Conservation (phyloP, 176 grass and related monocot species). For the Luzula sylvatica region DNA sequence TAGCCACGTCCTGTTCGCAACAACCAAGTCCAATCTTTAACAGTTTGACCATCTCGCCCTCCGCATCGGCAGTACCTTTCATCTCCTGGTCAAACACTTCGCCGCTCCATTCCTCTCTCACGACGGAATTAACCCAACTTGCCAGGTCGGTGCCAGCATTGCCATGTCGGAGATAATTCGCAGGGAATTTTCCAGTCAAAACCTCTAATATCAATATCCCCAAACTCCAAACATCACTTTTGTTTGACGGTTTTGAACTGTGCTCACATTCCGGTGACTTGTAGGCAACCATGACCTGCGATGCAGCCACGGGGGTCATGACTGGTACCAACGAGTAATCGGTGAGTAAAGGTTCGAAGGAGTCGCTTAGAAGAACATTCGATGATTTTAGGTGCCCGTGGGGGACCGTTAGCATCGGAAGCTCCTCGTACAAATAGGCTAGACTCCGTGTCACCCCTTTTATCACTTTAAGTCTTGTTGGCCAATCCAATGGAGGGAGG, state of each 20-base stretch:
- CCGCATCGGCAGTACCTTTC: slow-evolving; percentile 23
- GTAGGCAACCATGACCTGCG: slow-evolving; percentile 71
- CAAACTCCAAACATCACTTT: slow-evolving; percentile 95
- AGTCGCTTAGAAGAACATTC: slow-evolving; percentile 56
- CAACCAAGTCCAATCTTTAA: slow-evolving; percentile 70
- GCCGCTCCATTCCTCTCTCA: slow-evolving; percentile 56
- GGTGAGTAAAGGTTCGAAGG: slow-evolving; percentile 47
- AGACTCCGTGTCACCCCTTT: slow-evolving; percentile 80
- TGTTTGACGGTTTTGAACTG: slow-evolving; percentile 31
- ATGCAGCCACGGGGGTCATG: slow-evolving; percentile 36
- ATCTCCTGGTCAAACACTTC: slow-evolving; percentile 77
- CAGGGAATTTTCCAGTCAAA: slow-evolving; percentile 70
- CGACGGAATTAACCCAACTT: slow-evolving; percentile 72
- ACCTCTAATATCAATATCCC: slow-evolving; percentile 74
- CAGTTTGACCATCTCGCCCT: slow-evolving; percentile 88
- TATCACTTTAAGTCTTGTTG: slow-evolving; percentile 51
- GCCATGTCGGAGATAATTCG: slow-evolving; percentile 46
- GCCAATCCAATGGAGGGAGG: slow-evolving; percentile 53
- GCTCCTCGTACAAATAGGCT: slow-evolving; percentile 75
- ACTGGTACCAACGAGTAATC: slow-evolving; percentile 76
- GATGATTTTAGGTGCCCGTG: slow-evolving; percentile 98
- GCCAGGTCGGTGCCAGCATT: slow-evolving; percentile 43
- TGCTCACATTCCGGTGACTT: slow-evolving; percentile 67
- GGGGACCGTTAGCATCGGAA: slow-evolving; percentile 58
- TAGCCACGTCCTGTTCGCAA: slow-evolving; percentile 47